Conservation (phyloP, 2,329 filamentous ascomycete genomes). For the Xylariaceae sp. region DNA sequence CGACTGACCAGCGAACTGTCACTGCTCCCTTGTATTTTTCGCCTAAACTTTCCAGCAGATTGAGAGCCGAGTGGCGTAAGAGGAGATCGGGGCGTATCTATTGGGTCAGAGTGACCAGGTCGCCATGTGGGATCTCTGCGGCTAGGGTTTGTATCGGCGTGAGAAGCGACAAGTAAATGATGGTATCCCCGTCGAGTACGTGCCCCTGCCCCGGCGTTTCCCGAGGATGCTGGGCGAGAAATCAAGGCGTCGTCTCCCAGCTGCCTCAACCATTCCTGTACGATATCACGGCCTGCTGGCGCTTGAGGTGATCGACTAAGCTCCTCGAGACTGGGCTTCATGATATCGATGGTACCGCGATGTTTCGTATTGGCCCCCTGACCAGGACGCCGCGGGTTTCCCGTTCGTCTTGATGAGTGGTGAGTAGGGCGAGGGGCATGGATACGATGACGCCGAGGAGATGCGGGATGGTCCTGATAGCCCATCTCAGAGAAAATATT, state of each 20-base stretch:
- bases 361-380: too few relatives aligned
- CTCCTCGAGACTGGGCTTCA: constrained; percentile 10
- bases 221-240: constrained; percentile 7
- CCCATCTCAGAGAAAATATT: constrained; percentile 18
- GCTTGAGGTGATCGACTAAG: constrained; percentile 15
- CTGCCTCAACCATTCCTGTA: constrained; percentile 25
- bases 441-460: constrained; percentile 17
- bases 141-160: constrained; percentile 14
- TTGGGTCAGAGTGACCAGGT: constrained; percentile 17
- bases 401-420: not conserved
- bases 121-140: constrained; percentile 20
- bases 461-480: constrained; percentile 16
- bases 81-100: constrained; percentile 8
- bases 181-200: constrained; percentile 1
- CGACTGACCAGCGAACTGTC: constrained; percentile 25
- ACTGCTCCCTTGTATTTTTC: constrained; percentile 11
- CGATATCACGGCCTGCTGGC: constrained; percentile 16
- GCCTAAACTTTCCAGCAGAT: constrained; percentile 13
- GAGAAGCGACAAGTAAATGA: constrained; percentile 10
- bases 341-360: not conserved
- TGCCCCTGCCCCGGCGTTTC: not conserved
- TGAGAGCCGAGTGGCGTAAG: constrained; percentile 3
- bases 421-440: constrained; percentile 16
- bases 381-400: too few relatives aligned
- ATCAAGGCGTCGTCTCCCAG: constrained; percentile 10